Conservation (phyloP, 768 basidiomycete genomes). For the Mycena floridula region DNA sequence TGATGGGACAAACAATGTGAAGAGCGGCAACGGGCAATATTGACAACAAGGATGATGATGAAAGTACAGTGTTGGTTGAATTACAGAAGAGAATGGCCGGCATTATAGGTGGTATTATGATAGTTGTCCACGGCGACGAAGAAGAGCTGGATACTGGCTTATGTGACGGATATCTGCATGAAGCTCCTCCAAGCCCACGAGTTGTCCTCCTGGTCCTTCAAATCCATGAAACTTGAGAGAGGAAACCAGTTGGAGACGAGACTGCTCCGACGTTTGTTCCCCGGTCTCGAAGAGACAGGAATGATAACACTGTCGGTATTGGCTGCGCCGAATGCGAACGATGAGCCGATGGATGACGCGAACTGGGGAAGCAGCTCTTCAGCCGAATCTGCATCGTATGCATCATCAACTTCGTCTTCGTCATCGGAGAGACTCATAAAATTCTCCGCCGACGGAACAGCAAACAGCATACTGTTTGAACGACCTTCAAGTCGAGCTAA, state of each 20-base stretch:
- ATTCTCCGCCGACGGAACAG: conserved; percentile 27
- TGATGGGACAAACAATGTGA: too few relatives aligned
- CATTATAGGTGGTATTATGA: too few relatives aligned
- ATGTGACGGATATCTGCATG: too few relatives aligned
- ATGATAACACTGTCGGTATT: conserved; percentile 3
- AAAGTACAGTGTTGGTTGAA: too few relatives aligned
- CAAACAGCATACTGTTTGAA: conserved; percentile 12
- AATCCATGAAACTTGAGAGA: conserved; percentile 59
- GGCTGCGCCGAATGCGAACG: conserved; percentile 4
- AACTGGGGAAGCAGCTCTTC: conserved; percentile 16
- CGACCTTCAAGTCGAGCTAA: conserved; percentile 63
- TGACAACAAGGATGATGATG: too few relatives aligned
- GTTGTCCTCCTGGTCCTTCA: conserved; percentile 36
- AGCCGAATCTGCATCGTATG: conserved; percentile 17
- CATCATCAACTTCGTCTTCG: conserved; percentile 41
- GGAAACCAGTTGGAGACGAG: conserved; percentile 48
- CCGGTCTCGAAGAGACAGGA: conserved; percentile 7
- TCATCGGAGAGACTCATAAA: conserved; percentile 70
- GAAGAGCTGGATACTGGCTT: too few relatives aligned
- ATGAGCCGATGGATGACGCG: conserved; percentile 6
- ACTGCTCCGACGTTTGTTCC: conserved; percentile 17
- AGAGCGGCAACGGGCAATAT: too few relatives aligned
- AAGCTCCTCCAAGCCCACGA: conserved; percentile 59
- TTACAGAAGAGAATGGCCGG: too few relatives aligned
- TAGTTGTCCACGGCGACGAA: too few relatives aligned